A percentile compares a stretch with the other conserved stretches of the same genome.
phyloP scores from a whole-genome alignment of 2,329 filamentous ascomycete genomes.

The Fusarium aywerte region DNA sequence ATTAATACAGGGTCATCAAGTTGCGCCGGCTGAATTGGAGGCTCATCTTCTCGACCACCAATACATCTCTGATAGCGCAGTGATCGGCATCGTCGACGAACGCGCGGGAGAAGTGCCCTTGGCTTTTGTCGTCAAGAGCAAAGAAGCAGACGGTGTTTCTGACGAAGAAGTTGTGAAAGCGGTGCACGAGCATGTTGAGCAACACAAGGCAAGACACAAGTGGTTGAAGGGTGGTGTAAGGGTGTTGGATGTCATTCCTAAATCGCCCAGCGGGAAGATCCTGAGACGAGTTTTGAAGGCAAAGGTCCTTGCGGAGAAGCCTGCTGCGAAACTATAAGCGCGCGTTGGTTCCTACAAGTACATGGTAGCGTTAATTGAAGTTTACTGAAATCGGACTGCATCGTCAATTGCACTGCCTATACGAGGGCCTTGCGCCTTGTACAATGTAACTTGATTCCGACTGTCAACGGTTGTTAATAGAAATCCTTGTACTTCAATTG shows the following conservation, averaged over 20 bases:
- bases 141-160: constrained; percentile 61
- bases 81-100: constrained; percentile 73
- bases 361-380: not conserved
- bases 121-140: constrained; percentile 67
- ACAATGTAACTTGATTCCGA: too few relatives aligned
- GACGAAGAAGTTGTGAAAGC: constrained; percentile 59
- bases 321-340: constrained; percentile 15
- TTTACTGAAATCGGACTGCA: too few relatives aligned
- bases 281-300: constrained; percentile 22
- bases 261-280: constrained; percentile 80
- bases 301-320: constrained; percentile 50
- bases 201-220: constrained; percentile 75
- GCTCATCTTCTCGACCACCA: constrained; percentile 78
- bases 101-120: constrained; percentile 71
- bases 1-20: constrained; percentile 71
- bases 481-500: too few relatives aligned
- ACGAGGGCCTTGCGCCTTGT: too few relatives aligned
- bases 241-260: constrained; percentile 74
- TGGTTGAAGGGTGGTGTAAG: constrained; percentile 71
- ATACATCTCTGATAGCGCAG: constrained; percentile 77
- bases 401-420: too few relatives aligned
- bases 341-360: too few relatives aligned
- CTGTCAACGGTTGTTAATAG: too few relatives aligned
- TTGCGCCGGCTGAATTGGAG: constrained; percentile 82
- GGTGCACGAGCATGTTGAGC: constrained; percentile 69